These are phyloP conservation scores for Aspergillus leporis DNA, from an alignment of 495 filamentous ascomycete genomes.

Conservation along the genomic window DNA sequence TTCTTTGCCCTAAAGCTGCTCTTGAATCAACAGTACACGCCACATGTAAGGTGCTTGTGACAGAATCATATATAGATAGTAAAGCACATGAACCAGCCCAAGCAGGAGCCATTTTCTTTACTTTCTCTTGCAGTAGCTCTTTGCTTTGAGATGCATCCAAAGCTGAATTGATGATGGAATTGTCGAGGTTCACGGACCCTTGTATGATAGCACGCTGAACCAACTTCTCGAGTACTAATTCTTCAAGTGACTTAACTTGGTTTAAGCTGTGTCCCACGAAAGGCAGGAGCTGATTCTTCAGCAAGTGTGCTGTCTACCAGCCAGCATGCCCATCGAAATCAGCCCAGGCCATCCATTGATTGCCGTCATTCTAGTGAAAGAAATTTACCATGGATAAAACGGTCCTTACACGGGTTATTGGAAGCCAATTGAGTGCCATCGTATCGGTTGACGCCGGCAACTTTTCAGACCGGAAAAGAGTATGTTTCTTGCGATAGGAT, in stretches of 20 bases:
- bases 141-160: constrained; percentile 19
- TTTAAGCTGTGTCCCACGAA: constrained; percentile 38
- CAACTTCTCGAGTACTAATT: constrained; percentile 19
- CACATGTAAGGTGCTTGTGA: constrained; percentile 50
- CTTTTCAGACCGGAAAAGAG: constrained; percentile 27
- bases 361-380: constrained; percentile 33
- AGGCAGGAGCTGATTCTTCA: constrained; percentile 41
- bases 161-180: constrained; percentile 48
- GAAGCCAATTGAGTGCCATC: constrained; percentile 47
- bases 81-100: constrained; percentile 62
- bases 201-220: constrained; percentile 44
- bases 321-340: constrained; percentile 56
- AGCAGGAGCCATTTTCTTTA: constrained; percentile 41
- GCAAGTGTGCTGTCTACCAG: constrained; percentile 41
- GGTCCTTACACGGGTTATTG: constrained; percentile 50
- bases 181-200: constrained; percentile 53
- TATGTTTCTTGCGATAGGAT: constrained; percentile 31
- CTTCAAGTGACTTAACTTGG: constrained; percentile 20
- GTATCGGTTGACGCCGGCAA: constrained; percentile 40
- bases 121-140: constrained; percentile 29
- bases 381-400: constrained; percentile 45
- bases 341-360: constrained; percentile 49
- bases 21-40: constrained; percentile 61
- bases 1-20: constrained; percentile 57
- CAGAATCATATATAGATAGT: constrained; percentile 54